Base-by-base conservation (phyloP, 2,329 filamentous ascomycete genomes). In the Mariannaea elegans region DNA sequence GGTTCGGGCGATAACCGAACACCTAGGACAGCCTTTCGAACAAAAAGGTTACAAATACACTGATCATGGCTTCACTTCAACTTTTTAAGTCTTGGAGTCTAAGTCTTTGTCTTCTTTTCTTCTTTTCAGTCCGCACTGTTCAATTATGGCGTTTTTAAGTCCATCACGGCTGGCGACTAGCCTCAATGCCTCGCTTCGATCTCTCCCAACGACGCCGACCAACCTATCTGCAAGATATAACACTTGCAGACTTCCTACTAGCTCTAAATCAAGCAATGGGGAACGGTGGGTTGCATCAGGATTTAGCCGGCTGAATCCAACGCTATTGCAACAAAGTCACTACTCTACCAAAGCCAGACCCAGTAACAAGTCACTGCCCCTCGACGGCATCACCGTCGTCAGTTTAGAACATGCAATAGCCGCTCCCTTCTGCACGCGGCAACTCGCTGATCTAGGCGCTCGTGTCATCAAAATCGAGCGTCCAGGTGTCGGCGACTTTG, bases 391-490 rank as follows among this genome's bases (percentile, higher is more conserved):
- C 41, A 36, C 50, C 21, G 81, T 85, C 7, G 78, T 85, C 19
- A 81, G 81, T 38, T 73, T 85, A 0, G 83, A 85, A 57, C 83
- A 85, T 67, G 83, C 83, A 45, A 82, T 85, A 62, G 81, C 83
- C 0, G 82, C 81, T 0, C 83, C 83, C 1, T 84, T 84, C 58
- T 84, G 82, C 61, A 85, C 83, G 0, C 76, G 83, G 1, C 83
- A 85, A 49, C 75, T 84, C 4, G 82, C 83, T 16, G 83, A 85
- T 60, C 74, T 82, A 8, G 83, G 83, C 12, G 83, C 83, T 2
- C 76, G 82, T 5, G 82, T 85, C 18, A 85, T 85, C 69, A 85
- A 85, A 67, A 71, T 85, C 18, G 83, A 85, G 64, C 78, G 83
- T 1, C 83, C 82, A 0, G 76, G 72, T 0, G 77, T 78, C 0